Conservation (phyloP, 2,329 filamentous ascomycete genomes). For the Sarocladium brachiariae region DNA sequence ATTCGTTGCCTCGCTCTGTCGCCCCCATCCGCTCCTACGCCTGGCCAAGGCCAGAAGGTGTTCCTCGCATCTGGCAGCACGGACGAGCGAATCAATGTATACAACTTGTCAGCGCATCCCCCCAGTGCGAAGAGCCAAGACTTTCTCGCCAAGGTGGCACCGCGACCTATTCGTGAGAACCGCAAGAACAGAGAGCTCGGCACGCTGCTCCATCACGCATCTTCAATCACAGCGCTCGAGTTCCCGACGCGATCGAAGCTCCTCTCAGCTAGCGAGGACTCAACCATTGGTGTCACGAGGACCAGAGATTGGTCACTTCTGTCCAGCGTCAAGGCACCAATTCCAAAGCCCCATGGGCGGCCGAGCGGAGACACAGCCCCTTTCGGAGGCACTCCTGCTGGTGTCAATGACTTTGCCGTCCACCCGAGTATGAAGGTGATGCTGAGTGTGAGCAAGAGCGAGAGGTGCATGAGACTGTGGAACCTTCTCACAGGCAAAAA, state of each 20-base stretch:
- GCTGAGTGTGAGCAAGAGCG: conserved; percentile 84
- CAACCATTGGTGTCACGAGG: conserved; percentile 78
- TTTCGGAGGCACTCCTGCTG: conserved; percentile 72
- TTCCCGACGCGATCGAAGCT: conserved; percentile 87
- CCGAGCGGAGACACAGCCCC: conserved; percentile 87
- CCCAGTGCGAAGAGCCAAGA: conserved; percentile 50
- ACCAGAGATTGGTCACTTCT: conserved; percentile 86
- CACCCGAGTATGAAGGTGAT: conserved; percentile 96
- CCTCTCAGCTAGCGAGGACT: conserved; percentile 83
- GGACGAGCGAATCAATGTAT: conserved; percentile 92
- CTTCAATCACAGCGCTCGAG: conserved; percentile 68
- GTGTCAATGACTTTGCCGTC: conserved; percentile 90
- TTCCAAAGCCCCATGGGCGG: conserved; percentile 70
- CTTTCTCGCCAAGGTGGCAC: conserved; percentile 59
- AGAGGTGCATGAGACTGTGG: conserved; percentile 90
- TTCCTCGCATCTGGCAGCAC: conserved; percentile 87
- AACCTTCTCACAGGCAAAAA: conserved; percentile 96
- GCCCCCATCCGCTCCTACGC: conserved; percentile 56
- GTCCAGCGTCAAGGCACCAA: conserved; percentile 81
- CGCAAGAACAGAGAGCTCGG: conserved; percentile 83
- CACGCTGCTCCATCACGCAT: conserved; percentile 77
- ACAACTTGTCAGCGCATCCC: conserved; percentile 71
- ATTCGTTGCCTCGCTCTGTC: conserved; percentile 87
- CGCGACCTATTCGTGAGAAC: conserved; percentile 74
- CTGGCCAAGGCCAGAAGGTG: conserved; percentile 67